These are phyloP conservation scores for Rhizopogon vinicolor DNA, from an alignment of 768 basidiomycete species.

Conservation along the genomic window DNA sequence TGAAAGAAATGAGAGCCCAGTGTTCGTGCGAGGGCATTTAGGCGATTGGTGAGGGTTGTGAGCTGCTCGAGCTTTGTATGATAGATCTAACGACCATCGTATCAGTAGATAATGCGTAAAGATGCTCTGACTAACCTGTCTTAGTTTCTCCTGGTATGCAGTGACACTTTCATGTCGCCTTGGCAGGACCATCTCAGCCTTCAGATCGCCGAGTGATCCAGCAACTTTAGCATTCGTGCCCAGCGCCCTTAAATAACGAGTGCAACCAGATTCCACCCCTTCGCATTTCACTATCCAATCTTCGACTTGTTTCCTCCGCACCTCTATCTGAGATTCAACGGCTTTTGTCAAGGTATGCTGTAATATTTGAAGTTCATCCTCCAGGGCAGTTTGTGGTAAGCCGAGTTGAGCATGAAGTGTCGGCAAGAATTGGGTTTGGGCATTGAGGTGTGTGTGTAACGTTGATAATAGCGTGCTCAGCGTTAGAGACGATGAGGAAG, in stretches of 20 bases:
- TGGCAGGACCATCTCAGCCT: constrained; percentile 71
- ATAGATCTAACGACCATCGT: constrained; percentile 43
- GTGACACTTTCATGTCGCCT: constrained; percentile 62
- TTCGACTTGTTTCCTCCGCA: constrained; percentile 73
- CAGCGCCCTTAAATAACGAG: constrained; percentile 62
- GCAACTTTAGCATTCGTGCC: constrained; percentile 69
- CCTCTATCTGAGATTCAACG: constrained; percentile 69
- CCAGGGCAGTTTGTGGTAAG: constrained; percentile 71
- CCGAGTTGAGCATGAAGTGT: constrained; percentile 82
- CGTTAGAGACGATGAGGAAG: constrained; percentile 25
- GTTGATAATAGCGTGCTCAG: constrained; percentile 72
- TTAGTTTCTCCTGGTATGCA: constrained; percentile 71
- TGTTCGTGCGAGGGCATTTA: constrained; percentile 53
- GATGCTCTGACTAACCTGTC: constrained; percentile 51
- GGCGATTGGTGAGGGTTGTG: constrained; percentile 61
- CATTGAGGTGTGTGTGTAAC: constrained; percentile 70
- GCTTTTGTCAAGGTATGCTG: constrained; percentile 72
- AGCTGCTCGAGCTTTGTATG: constrained; percentile 77
- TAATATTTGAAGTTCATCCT: constrained; percentile 72
- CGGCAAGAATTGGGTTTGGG: constrained; percentile 79
- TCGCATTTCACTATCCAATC: constrained; percentile 63
- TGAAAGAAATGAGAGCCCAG: constrained; percentile 57
- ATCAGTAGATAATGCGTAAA: neutral
- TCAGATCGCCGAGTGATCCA: constrained; percentile 60
- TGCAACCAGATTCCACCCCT: constrained; percentile 57